A percentile compares a stretch with the other conserved stretches of the same genome.
phyloP scores from a whole-genome alignment of 2,329 filamentous ascomycete genomes.

The Ophiostoma quercus region DNA sequence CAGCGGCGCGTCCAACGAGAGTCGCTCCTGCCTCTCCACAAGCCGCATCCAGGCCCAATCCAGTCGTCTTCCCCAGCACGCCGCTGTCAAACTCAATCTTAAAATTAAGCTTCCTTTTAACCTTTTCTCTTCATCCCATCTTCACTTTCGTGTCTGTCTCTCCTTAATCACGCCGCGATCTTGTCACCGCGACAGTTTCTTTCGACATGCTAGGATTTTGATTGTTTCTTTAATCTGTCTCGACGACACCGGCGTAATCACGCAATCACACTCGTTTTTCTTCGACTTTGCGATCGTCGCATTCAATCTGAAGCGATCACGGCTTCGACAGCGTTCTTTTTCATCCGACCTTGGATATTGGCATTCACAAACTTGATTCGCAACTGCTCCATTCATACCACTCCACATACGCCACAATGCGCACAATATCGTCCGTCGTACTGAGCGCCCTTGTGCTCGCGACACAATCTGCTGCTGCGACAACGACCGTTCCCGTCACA shows the following conservation, averaged over 20 bases:
- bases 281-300: not conserved
- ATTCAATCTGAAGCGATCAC: not conserved
- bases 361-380: not conserved
- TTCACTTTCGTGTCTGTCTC: not conserved
- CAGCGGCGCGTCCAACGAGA: slow-evolving; percentile 4
- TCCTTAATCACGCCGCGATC: not conserved
- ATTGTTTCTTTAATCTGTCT: not conserved
- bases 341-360: not conserved
- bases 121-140: not conserved
- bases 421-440: slow-evolving; percentile 4
- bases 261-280: not conserved
- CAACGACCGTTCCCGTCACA: slow-evolving; percentile 38
- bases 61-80: not conserved
- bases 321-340: not conserved
- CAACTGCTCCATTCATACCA: not conserved
- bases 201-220: not conserved
- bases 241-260: slow-evolving; percentile 2
- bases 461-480: slow-evolving; percentile 4
- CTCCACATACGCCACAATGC: slow-evolving; percentile 11
- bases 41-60: not conserved
- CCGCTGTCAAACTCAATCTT: not conserved
- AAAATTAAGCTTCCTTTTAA: not conserved
- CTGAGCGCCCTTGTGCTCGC: slow-evolving; percentile 14
- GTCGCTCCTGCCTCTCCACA: not conserved
- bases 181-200: not conserved